A percentile compares a stretch with the other conserved stretches of the same genome.
Evolutionary conservation across 2,329 filamentous ascomycete species (phyloP).

Genomic region (Venturiaceae sp.): DNA sequence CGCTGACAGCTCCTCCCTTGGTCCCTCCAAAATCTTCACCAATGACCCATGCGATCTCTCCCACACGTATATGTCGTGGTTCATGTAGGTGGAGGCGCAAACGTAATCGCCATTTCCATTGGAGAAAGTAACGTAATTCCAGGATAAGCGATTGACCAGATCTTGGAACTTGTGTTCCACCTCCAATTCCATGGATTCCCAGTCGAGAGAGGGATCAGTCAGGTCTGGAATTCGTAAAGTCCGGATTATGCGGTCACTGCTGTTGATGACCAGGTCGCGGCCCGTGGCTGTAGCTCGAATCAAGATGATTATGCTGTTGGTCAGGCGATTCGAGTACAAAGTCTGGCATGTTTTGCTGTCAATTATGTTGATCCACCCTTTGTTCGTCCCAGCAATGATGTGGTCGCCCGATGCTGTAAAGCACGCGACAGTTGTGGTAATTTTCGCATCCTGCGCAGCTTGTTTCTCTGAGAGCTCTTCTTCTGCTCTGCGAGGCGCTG

Average conservation of each 20-base stretch:
- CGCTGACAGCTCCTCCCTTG: conserved; percentile 90
- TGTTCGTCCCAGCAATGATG: conserved; percentile 86
- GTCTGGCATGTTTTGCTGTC: conserved; percentile 70
- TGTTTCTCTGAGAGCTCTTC: conserved; percentile 73
- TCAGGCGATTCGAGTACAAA: conserved; percentile 83
- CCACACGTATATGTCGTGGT: conserved; percentile 98
- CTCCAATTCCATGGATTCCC: conserved; percentile 78
- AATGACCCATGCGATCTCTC: conserved; percentile 87
- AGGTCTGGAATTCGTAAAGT: conserved; percentile 83
- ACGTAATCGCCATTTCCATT: conserved; percentile 79
- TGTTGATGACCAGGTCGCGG: conserved; percentile 81
- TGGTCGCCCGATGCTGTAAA: conserved; percentile 81
- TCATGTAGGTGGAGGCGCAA: conserved; percentile 93
- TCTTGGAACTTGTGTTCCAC: conserved; percentile 98
- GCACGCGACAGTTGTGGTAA: conserved; percentile 86
- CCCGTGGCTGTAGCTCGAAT: conserved; percentile 78
- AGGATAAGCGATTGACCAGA: conserved; percentile 85
- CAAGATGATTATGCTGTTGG: conserved; percentile 78
- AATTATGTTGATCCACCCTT: conserved; percentile 94
- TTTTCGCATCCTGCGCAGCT: conserved; percentile 83
- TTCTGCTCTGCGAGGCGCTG: conserved; percentile 66
- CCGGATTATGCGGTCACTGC: conserved; percentile 87
- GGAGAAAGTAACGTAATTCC: conserved; percentile 93
- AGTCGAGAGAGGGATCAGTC: conserved; percentile 51
- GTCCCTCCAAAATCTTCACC: conserved; percentile 93